Base-by-base conservation (phyloP, 2,329 filamentous ascomycete species). In the Paecilomyces dactylethromorphus region DNA sequence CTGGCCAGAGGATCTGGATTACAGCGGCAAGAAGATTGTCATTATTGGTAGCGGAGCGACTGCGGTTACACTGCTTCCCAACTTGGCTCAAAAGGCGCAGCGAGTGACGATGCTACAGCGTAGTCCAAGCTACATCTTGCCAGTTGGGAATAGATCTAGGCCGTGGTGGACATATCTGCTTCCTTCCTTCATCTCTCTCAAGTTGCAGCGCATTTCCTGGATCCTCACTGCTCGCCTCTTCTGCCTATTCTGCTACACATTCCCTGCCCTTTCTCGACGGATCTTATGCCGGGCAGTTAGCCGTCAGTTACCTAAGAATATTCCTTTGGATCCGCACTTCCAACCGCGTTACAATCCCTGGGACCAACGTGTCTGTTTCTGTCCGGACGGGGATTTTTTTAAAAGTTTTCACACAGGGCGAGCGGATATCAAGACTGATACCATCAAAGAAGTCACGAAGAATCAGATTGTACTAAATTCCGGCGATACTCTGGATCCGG, bases 21-120 rank as follows among this genome's bases (percentile, higher is more conserved):
- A 88, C 69, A 73, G 78, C 5, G 78, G 79, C 70, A 91, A 92
- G 73, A 83, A 84, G 52, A 79, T 93, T 22, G 82, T 90, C 51
- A 79, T 93, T 59, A 84, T 94, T 62, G 90, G 90, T 15, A 88
- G 84, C 15, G 91, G 91, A 7, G 91, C 91, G 2, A 95, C 91
- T 0, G 88, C 90, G 6, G 76, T 93, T 54, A 94, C 91, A 0
- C 79, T 96, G 0, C 71, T 95, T 2, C 91, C 91, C 0, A 83
- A 81, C 53, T 74, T 95, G 53, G 84, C 86, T 0, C 76, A 88
- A 51, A 83, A 81, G 45, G 89, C 88, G 4, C 75, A 74, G 4
- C 81, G 83, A 13, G 85, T 92, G 29, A 93, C 89, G 1, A 91
- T 93, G 84, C 81, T 95, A 2, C 91, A 95, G 74, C 85, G 91